phyloP scores from a whole-genome alignment of 1,284 basidiomycete species.

The Sporisorium iseilematis-ciliati region DNA sequence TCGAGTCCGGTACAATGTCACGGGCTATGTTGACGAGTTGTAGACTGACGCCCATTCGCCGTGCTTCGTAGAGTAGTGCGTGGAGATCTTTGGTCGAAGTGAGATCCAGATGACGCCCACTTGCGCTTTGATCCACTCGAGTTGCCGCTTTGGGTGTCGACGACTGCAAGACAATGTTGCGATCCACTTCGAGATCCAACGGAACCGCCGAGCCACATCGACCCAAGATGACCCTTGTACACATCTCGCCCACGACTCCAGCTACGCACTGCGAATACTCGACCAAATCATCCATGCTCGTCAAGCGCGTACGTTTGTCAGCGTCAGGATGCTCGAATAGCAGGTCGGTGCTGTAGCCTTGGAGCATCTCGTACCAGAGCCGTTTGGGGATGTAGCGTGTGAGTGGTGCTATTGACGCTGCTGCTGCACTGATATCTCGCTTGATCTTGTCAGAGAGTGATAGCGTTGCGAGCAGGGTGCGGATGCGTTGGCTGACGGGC shows the following conservation, averaged over 20 bases:
- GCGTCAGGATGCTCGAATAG: constrained; percentile 38
- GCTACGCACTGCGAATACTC: constrained; percentile 64
- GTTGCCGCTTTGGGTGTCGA: not conserved
- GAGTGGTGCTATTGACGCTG: constrained; percentile 54
- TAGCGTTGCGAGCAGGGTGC: constrained; percentile 15
- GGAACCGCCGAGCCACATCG: constrained; percentile 41
- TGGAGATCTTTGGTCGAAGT: constrained; percentile 18
- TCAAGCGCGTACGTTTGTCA: constrained; percentile 15
- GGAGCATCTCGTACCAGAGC: constrained; percentile 61
- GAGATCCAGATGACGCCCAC: constrained; percentile 11
- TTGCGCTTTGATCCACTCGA: not conserved
- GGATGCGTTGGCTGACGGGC: constrained; percentile 26
- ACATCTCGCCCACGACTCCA: constrained; percentile 63
- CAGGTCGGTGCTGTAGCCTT: constrained; percentile 56
- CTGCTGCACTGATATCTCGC: constrained; percentile 42
- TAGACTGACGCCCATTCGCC: constrained; percentile 63
- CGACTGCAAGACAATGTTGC: constrained; percentile 18
- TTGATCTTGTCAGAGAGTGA: constrained; percentile 21
- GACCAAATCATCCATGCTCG: constrained; percentile 49
- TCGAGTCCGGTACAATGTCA: constrained; percentile 57
- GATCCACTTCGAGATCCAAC: constrained; percentile 35
- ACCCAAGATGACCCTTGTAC: constrained; percentile 57
- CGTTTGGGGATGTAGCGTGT: constrained; percentile 47
- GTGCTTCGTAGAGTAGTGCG: constrained; percentile 49
- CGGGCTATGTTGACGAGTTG: constrained; percentile 65